Conservation (phyloP, 441 rosid species). For the Daphne laureola region DNA sequence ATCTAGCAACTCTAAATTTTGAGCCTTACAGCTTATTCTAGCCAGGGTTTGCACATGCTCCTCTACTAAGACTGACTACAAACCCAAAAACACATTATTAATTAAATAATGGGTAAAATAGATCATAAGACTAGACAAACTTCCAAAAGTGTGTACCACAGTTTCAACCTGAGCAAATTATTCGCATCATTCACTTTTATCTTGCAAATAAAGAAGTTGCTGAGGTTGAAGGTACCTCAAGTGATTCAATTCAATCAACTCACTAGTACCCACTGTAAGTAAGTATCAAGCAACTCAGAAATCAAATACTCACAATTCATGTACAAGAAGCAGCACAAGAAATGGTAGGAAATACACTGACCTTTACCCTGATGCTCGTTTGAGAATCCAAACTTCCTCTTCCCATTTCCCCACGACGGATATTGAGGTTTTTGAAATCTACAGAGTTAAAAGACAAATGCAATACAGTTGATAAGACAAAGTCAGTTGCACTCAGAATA, state of each 20-base stretch:
- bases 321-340: not conserved
- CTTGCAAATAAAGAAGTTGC: too few species aligned
- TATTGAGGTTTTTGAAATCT: conserved; percentile 52
- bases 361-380: conserved; percentile 46
- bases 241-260: not conserved
- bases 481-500: conserved; percentile 7
- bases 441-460: conserved; percentile 19
- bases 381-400: conserved; percentile 38
- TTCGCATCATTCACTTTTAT: not conserved
- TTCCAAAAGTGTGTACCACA: not conserved
- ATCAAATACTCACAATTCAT: not conserved
- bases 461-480: conserved; percentile 12
- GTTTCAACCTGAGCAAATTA: not conserved
- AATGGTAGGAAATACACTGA: conserved; percentile 16
- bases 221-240: not conserved
- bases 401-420: conserved; percentile 32
- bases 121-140: not conserved
- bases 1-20: too few species aligned
- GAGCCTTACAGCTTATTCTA: too few species aligned
- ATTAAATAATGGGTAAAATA: too few species aligned
- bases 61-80: too few species aligned
- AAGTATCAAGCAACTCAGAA: conserved; percentile 3
- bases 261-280: not conserved
- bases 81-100: too few species aligned
- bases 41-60: too few species aligned